Evolutionary conservation across 208 protist species (phyloP).

Genomic region (Trypanosoma mega): DNA sequence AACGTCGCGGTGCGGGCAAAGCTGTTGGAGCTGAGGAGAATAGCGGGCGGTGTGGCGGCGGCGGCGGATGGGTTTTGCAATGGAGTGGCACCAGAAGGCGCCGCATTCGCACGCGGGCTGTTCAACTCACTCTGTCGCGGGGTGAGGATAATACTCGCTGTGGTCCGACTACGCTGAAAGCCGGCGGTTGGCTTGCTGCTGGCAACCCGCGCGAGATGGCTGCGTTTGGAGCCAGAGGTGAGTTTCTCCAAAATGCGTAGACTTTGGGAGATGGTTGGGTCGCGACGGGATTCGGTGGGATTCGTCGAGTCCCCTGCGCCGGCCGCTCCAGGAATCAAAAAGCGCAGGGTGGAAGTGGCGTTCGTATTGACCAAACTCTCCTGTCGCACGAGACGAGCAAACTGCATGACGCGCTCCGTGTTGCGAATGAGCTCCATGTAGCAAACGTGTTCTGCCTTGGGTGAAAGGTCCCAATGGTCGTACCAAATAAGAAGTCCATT

Average conservation of each 20-base stretch:
- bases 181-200: constrained; percentile 1
- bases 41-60: neutral
- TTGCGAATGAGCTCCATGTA: constrained; percentile 87
- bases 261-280: constrained; percentile 40
- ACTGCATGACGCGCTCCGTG: constrained; percentile 62
- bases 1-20: constrained; percentile 1
- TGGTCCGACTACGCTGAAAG: constrained; percentile 38
- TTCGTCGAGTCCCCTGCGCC: constrained; percentile 31
- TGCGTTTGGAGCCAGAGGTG: constrained; percentile 27
- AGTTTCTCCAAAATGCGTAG: constrained; percentile 48
- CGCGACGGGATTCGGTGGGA: constrained; percentile 26
- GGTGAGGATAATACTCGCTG: constrained; percentile 15
- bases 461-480: constrained; percentile 74
- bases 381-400: constrained; percentile 63
- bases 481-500: constrained; percentile 81
- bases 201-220: constrained; percentile 44
- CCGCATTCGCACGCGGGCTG: no score
- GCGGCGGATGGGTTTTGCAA: no score
- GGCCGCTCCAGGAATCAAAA: constrained; percentile 44
- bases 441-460: constrained; percentile 69
- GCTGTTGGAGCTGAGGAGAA: neutral
- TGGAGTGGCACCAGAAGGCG: no score
- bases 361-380: constrained; percentile 69
- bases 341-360: constrained; percentile 52
- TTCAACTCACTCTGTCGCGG: neutral